Evolutionary conservation across 352 stramenopile species (phyloP), one percentile per base, ranked within the genome.

Genomic region (Peronospora tabacina): DNA sequence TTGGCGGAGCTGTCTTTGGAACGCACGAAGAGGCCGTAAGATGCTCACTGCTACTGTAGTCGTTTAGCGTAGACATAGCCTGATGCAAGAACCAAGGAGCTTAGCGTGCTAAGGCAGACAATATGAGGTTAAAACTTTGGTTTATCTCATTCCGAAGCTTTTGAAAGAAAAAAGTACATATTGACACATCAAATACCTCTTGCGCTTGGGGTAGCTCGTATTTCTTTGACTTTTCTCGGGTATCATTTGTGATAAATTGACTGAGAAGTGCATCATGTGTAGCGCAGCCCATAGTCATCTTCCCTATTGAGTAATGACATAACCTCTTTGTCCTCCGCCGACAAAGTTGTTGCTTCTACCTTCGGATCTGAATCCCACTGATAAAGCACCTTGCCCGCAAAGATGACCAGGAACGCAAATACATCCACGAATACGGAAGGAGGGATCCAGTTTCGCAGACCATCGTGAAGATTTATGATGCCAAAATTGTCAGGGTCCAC

Each of bases 301-400:
- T 80, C 72, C 52, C 85, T 66, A 12, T 69, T 71, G 19, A 92
- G 70, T 16, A 93, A 57, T 11, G 81, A 82, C 56, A 78, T 74
- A 7, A 76, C 75, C 48, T 93, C 82, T 55, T 93, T 93, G 47
- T 94, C 82, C 35, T 89, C 82, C 8, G 80, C 82, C 10, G 80
- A 91, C 39, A 72, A 73, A 20, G 82, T 94, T 19, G 78, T 91
- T 19, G 80, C 80, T 58, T 91, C 74, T 26, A 85, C 76, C 13
- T 85, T 75, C 38, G 75, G 78, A 56, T 88, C 75, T 3, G 73
- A 55, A 35, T 94, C 76, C 82, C 80, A 94, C 43, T 89, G 78
- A 52, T 82, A 91, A 30, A 93, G 58, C 10, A 83, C 53, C 44
- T 87, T 87, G 17, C 78, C 78, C 5, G 68, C 66, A 41, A 87